Evolutionary conservation across 306 rosid genomes (phyloP).

Genomic region (Canavalia ensiformis): DNA sequence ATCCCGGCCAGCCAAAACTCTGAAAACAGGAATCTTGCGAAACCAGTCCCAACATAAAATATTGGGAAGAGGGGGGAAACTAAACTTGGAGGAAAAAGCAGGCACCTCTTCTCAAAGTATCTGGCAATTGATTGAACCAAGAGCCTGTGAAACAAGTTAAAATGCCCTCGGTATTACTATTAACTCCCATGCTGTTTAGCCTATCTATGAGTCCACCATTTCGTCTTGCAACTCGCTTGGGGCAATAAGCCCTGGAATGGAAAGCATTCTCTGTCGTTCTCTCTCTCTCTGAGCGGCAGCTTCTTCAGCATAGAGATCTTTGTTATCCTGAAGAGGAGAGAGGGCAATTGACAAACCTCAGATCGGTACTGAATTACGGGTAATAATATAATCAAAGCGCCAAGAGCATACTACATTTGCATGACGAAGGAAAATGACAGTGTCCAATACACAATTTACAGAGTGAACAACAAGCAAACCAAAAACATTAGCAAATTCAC

Average conservation of each 20-base stretch:
- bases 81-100: slow-evolving; percentile 56
- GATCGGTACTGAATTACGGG: neutral
- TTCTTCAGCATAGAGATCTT: slow-evolving; percentile 97
- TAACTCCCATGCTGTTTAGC: slow-evolving; percentile 49
- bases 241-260: slow-evolving; percentile 97
- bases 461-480: neutral
- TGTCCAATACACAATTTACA: neutral
- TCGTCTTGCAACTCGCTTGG: slow-evolving; percentile 98
- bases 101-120: slow-evolving; percentile 56
- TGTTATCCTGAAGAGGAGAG: slow-evolving; percentile 77
- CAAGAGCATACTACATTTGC: neutral
- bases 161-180: slow-evolving; percentile 53
- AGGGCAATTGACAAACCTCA: slow-evolving; percentile 23
- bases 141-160: slow-evolving; percentile 53
- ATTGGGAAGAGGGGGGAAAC: slow-evolving; percentile 58
- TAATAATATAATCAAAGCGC: neutral
- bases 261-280: slow-evolving; percentile 94
- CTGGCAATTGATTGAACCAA: slow-evolving; percentile 55
- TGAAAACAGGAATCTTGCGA: slow-evolving; percentile 60
- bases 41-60: slow-evolving; percentile 61
- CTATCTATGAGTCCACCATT: slow-evolving; percentile 85
- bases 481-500: slow-evolving; percentile 4
- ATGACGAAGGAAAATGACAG: neutral
- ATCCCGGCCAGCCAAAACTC: slow-evolving; percentile 57
- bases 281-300: slow-evolving; percentile 96